phyloP scores from a whole-genome alignment of 2,329 filamentous ascomycete genomes.

The Colletotrichum tofieldiae region DNA sequence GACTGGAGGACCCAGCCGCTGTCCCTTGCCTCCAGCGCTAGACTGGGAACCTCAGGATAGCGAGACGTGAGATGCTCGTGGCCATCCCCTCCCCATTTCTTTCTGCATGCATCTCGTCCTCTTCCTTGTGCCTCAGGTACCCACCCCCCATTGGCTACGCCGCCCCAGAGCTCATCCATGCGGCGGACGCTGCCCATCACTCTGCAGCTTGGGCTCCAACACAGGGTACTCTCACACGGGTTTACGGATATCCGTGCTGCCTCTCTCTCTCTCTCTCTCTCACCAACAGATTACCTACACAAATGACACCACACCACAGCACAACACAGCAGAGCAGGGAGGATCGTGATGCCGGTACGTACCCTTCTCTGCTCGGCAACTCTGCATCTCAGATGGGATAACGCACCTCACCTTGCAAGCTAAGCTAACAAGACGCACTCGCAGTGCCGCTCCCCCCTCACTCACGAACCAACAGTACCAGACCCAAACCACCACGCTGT shows the following conservation, averaged over 20 bases:
- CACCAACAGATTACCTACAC: neutral
- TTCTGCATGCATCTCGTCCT: conserved; percentile 18
- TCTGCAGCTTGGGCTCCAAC: neutral
- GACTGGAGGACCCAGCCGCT: conserved; percentile 8
- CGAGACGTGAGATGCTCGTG: neutral
- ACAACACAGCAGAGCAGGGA: neutral
- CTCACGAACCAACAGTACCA: conserved; percentile 33
- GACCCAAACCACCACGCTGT: neutral
- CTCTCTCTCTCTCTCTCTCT: neutral
- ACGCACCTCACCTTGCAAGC: conserved; percentile 23
- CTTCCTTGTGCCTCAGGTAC: neutral
- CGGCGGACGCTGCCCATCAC: conserved; percentile 1
- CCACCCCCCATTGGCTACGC: neutral
- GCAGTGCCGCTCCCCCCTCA: conserved; percentile 28
- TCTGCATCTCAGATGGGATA: conserved; percentile 39
- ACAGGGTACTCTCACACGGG: neutral
- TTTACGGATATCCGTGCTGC: neutral
- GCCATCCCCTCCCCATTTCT: neutral
- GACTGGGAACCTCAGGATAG: neutral
- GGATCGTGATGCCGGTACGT: conserved; percentile 3
- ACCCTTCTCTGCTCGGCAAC: conserved; percentile 10
- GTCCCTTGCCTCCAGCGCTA: conserved; percentile 7
- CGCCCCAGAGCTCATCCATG: neutral
- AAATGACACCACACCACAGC: neutral
- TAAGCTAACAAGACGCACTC: neutral